Evolutionary conservation across 2,329 filamentous ascomycete species (phyloP).

Genomic region (Colletotrichum eremochloae): DNA sequence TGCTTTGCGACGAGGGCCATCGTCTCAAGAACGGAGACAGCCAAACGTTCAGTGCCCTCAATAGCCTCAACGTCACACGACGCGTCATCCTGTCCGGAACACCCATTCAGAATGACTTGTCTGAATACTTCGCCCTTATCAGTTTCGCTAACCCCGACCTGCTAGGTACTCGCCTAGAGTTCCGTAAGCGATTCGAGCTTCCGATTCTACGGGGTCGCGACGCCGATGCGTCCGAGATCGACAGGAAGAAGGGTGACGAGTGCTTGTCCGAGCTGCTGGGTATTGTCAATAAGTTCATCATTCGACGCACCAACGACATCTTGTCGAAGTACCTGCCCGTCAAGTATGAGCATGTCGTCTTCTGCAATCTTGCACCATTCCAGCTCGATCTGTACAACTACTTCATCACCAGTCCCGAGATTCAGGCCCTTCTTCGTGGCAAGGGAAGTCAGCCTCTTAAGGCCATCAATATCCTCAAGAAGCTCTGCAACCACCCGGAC

Average conservation of each 20-base stretch:
- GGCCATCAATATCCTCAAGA: conserved; percentile 96
- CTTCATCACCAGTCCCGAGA: conserved; percentile 95
- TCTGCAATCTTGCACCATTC: conserved; percentile 94
- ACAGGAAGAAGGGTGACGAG: conserved; percentile 86
- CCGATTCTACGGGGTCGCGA: conserved; percentile 94
- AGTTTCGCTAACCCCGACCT: conserved; percentile 97
- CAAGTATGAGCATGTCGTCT: conserved; percentile 99
- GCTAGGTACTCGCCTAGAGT: conserved; percentile 88
- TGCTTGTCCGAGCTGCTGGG: conserved; percentile 83
- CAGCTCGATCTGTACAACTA: conserved; percentile 95
- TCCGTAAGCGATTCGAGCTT: conserved; percentile 93
- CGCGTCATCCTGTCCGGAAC: conserved; percentile 97
- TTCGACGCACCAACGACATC: conserved; percentile 96
- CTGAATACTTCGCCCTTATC: conserved; percentile 95
- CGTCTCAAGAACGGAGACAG: conserved; percentile 97
- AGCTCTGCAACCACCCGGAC: conserved; percentile 98
- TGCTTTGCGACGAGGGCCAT: conserved; percentile 97
- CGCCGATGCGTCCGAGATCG: conserved; percentile 86
- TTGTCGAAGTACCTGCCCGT: conserved; percentile 96
- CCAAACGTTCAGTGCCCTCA: conserved; percentile 92
- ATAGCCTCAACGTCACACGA: conserved; percentile 88
- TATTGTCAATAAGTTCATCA: conserved; percentile 98
- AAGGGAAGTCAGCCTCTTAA: conserved; percentile 97
- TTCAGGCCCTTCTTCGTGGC: conserved; percentile 89
- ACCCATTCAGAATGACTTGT: conserved; percentile 98